A percentile compares a stretch with the other conserved stretches of the same genome.
Conservation (phyloP, 129 eudicot species). For the Ambrosia artemisiifolia region DNA sequence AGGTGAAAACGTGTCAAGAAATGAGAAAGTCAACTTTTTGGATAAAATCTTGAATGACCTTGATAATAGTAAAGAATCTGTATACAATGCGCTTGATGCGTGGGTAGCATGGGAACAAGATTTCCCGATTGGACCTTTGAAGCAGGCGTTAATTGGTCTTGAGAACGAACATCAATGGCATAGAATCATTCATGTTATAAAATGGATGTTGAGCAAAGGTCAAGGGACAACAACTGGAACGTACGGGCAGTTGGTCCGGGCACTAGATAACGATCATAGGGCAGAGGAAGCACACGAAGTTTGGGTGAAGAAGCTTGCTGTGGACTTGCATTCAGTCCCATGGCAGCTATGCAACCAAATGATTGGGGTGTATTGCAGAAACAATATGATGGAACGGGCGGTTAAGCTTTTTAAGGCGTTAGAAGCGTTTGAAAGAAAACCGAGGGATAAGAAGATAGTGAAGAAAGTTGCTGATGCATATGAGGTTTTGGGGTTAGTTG, state of each 20-base stretch:
- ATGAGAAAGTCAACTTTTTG: slow-evolving; percentile 46
- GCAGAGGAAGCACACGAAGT: slow-evolving; percentile 68
- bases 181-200: slow-evolving; percentile 65
- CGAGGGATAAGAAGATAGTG: slow-evolving; percentile 64
- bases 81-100: slow-evolving; percentile 70
- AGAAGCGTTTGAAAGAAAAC: slow-evolving; percentile 65
- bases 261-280: slow-evolving; percentile 69
- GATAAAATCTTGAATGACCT: slow-evolving; percentile 44
- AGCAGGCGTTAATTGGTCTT: slow-evolving; percentile 46
- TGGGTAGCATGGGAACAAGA: slow-evolving; percentile 85
- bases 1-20: slow-evolving; percentile 53
- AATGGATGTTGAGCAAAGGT: slow-evolving; percentile 89
- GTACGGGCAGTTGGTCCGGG: slow-evolving; percentile 63
- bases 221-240: slow-evolving; percentile 80
- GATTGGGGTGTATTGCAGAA: slow-evolving; percentile 61
- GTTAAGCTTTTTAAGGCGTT: slow-evolving; percentile 63
- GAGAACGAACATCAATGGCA: slow-evolving; percentile 80
- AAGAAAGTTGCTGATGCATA: slow-evolving; percentile 77
- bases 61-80: slow-evolving; percentile 51
- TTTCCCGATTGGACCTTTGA: slow-evolving; percentile 65
- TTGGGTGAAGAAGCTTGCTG: slow-evolving; percentile 64
- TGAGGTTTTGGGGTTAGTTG: slow-evolving; percentile 60
- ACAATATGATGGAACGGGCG: slow-evolving; percentile 56
- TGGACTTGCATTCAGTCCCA: slow-evolving; percentile 67
- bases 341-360: slow-evolving; percentile 65